phyloP scores from a whole-genome alignment of 108 stramenopile genomes.

The Epithemia pelagica region DNA sequence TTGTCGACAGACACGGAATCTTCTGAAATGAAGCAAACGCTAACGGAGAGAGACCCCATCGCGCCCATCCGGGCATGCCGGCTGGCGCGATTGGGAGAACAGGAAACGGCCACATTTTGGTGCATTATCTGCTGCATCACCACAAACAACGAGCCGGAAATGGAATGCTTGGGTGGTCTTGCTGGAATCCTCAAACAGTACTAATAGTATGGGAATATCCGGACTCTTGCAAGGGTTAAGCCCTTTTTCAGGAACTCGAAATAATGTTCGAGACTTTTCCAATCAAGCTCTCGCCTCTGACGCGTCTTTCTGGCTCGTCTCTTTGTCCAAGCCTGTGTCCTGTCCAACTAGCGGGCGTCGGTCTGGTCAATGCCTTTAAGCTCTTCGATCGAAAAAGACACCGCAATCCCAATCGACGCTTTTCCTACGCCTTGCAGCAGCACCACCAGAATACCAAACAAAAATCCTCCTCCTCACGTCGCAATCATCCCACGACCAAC shows the following conservation, averaged over 20 bases:
- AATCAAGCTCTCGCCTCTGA: conserved; percentile 64
- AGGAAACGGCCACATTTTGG: no score
- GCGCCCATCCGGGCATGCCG: no score
- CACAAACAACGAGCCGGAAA: no score
- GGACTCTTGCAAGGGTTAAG: conserved; percentile 65
- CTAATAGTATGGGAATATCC: conserved; percentile 73
- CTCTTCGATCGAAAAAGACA: conserved; percentile 56
- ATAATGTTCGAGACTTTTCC: conserved; percentile 57
- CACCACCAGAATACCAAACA: conserved; percentile 24
- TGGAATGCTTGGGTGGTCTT: no score
- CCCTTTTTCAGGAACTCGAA: conserved; percentile 33
- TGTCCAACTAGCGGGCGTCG: conserved; percentile 80
- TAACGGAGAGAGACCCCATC: no score
- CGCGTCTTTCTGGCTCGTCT: conserved; percentile 75
- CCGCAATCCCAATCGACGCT: conserved; percentile 35
- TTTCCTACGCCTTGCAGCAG: conserved; percentile 39
- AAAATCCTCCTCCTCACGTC: not conserved
- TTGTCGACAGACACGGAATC: no score
- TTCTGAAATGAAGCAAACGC: no score
- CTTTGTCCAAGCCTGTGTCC: conserved; percentile 89
- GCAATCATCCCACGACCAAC: conserved; percentile 25
- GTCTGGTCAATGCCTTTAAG: conserved; percentile 87
- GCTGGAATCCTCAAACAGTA: no score
- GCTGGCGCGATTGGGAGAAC: no score
- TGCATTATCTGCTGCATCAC: no score